Base-by-base conservation (phyloP, 306 rosid genomes). In the Alnus rubra region DNA sequence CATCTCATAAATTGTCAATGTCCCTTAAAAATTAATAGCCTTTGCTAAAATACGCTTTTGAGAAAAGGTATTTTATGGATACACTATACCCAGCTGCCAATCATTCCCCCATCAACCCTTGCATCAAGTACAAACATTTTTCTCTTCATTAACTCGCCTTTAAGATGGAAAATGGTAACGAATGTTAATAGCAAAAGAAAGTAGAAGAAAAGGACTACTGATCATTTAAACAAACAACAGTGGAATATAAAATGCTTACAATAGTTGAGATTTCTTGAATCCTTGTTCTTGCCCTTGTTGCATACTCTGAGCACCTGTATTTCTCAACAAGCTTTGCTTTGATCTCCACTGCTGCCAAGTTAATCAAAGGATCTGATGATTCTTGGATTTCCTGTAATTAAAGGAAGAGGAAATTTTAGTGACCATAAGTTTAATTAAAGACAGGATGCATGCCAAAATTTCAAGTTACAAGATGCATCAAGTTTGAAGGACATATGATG, bases 241-340 rank as follows among this genome's bases (percentile, higher is more conserved):
- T 58, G 64, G 64, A 23, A 19, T 23, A 23, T 31, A 4, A 33
- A 33, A 63, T 71, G 49, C 89, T 76, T 76, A 88, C 91, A 74
- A 59, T 53, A 7, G 76, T 81, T 15, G 85, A 77, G 80, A 86
- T 76, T 79, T 88, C 82, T 69, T 80, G 84, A 39, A 81, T 77
- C 70, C 79, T 81, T 58, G 78, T 68, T 71, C 86, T 88, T 48
- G 89, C 83, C 3, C 45, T 48, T 10, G 62, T 62, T 28, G 89
- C 88, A 69, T 88, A 76, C 72, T 86, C 89, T 39, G 92, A 88
- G 78, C 85, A 78, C 73, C 83, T 51, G 77, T 88, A 88, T 53
- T 84, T 86, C 74, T 88, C 92, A 35, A 82, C 33, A 15, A 88
- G 88, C 70, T 4, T 74, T 71, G 79, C 85, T 84, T 71, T 88